Base-by-base conservation (phyloP, 2,329 filamentous ascomycete species). In the Davidsoniella australis region DNA sequence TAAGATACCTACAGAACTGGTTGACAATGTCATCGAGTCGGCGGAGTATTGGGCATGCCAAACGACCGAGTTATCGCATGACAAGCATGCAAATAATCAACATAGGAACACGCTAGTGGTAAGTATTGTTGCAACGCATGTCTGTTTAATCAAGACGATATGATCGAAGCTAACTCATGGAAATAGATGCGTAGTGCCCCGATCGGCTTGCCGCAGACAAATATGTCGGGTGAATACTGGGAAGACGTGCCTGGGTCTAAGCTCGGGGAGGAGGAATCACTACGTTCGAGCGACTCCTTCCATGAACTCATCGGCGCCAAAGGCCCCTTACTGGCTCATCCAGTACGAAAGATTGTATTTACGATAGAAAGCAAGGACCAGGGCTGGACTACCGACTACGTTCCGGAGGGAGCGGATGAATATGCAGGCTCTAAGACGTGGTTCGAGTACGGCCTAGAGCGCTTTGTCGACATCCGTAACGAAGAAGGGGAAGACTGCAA, bases 21-120 rank as follows among this genome's bases (percentile, higher is more conserved):
- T 76, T 37, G 70, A 79, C 56, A 58, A 60, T 42, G 68, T 81
- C 42, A 60, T 80, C 48, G 76, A 81, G 56, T 58, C 64, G 24
- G 77, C 75, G 49, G 75, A 79, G 60, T 80, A 80, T 60, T 81
- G 77, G 76, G 70, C 69, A 12, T 70, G 71, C 55, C 68, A 69
- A 2, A 59, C 56, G 26, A 29, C 29, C 7, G 37, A 47, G 16
- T 38, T 44, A 7, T 4, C 18, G 5, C 5, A 16, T 4, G 2
- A 6, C 8, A 33, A 33, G 8, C 29, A 33, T 33, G 29, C 9
- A 12, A 2, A 5, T 24, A 33, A 40, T n/a, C 16, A 4, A 4
- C 23, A 38, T 17, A 47, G 47, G 5, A 49, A 49, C 20, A 6
- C 12, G 14, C 43, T 49, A 8, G 23, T 47, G 26, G 51, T 53